phyloP scores from a whole-genome alignment of 2,329 filamentous ascomycete genomes.

The Penicillium griseofulvum region DNA sequence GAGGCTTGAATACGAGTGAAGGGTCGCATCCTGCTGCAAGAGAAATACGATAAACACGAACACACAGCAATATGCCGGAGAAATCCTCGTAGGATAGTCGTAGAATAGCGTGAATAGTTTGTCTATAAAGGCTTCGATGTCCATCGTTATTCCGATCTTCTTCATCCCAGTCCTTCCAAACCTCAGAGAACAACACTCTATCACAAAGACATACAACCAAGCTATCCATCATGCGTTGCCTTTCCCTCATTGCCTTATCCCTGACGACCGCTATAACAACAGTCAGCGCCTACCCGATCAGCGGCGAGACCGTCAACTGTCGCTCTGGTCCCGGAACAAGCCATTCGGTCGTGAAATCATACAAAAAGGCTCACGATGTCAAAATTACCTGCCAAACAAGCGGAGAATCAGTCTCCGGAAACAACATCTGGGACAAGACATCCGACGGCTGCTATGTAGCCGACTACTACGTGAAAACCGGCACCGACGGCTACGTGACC shows the following conservation, averaged over 20 bases:
- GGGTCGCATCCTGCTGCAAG: not conserved
- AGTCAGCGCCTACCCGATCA: slow-evolving; percentile 21
- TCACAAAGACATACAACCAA: not conserved
- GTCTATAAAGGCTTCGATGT: not conserved
- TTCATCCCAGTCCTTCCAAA: not conserved
- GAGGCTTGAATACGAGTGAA: not conserved
- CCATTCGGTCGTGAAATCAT: slow-evolving; percentile 14
- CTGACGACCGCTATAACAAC: slow-evolving; percentile 8
- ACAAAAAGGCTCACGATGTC: slow-evolving; percentile 12
- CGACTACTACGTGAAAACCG: slow-evolving; percentile 30
- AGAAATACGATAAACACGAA: not conserved
- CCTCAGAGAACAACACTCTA: not conserved
- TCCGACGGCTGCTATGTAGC: slow-evolving; percentile 26
- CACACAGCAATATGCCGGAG: not conserved
- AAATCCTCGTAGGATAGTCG: too few relatives aligned
- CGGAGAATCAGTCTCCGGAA: slow-evolving; percentile 17
- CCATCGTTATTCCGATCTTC: not conserved
- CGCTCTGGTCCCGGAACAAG: slow-evolving; percentile 22
- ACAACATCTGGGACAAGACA: slow-evolving; percentile 26
- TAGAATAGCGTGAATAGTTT: too few relatives aligned
- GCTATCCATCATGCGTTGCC: not conserved
- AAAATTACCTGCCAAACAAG: slow-evolving; percentile 15
- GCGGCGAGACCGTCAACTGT: slow-evolving; percentile 18
- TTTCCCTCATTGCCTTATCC: slow-evolving; percentile 7
- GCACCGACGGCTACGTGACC: slow-evolving; percentile 15